Evolutionary conservation across 768 basidiomycete species (phyloP).

Genomic region (Amanita phalloides): DNA sequence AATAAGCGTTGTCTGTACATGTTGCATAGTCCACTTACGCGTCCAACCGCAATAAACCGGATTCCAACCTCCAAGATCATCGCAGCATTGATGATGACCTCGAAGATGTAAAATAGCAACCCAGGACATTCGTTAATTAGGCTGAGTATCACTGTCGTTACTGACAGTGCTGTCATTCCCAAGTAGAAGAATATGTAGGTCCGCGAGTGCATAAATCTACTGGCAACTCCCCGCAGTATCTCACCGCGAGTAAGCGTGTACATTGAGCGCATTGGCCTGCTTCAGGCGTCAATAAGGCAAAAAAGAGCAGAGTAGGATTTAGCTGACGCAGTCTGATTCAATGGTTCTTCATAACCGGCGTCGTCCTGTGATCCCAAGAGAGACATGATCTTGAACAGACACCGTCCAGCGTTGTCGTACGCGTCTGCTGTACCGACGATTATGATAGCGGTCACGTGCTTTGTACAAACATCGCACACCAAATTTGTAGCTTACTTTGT

Average conservation of each 20-base stretch:
- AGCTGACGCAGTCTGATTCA: slow-evolving; percentile 2
- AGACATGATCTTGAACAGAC: not conserved
- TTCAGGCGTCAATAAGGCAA: slow-evolving; percentile 9
- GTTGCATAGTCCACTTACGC: slow-evolving; percentile 39
- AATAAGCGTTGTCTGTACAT: slow-evolving; percentile 1
- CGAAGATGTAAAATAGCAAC: slow-evolving; percentile 79
- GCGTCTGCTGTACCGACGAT: not conserved
- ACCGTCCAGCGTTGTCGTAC: not conserved
- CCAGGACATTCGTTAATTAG: slow-evolving; percentile 80
- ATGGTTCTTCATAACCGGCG: slow-evolving; percentile 1
- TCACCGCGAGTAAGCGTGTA: slow-evolving; percentile 78
- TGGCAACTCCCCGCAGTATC: slow-evolving; percentile 77
- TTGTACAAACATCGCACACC: not conserved
- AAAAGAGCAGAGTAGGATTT: slow-evolving; percentile 5
- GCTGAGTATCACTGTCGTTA: slow-evolving; percentile 79
- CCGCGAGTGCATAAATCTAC: slow-evolving; percentile 81
- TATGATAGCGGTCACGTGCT: not conserved
- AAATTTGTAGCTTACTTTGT: not conserved
- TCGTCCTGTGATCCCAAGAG: slow-evolving; percentile 2
- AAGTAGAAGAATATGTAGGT: slow-evolving; percentile 86
- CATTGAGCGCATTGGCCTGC: slow-evolving; percentile 69
- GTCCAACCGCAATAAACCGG: slow-evolving; percentile 87
- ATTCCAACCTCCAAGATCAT: slow-evolving; percentile 95
- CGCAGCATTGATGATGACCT: slow-evolving; percentile 77
- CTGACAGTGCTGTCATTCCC: slow-evolving; percentile 77